These are phyloP conservation scores for Aschersonia sp. DNA, from an alignment of 2,329 filamentous ascomycete genomes.

Conservation along the genomic window DNA sequence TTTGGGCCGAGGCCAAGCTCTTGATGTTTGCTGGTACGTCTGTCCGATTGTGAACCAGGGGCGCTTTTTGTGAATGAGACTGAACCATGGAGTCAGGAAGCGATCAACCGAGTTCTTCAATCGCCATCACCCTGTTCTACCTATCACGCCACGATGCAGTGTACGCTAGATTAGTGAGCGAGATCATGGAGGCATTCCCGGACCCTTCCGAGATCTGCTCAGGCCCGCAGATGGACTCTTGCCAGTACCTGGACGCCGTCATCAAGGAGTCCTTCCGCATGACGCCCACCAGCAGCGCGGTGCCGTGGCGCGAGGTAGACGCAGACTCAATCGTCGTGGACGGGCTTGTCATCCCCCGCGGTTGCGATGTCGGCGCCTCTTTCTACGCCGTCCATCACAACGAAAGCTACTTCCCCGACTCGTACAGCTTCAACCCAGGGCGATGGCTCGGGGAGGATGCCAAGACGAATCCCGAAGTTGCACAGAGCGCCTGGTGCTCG, in stretches of 20 bases:
- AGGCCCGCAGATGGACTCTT: neutral
- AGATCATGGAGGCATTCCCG: neutral
- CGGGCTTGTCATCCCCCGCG: neutral
- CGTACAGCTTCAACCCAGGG: neutral
- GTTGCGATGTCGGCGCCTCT: neutral
- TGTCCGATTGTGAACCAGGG: neutral
- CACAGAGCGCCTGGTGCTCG: neutral
- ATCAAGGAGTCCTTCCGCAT: neutral
- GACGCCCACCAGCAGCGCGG: neutral
- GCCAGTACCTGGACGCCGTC: neutral
- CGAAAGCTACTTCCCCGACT: neutral
- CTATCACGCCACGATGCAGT: neutral
- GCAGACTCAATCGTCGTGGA: neutral
- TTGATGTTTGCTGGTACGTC: neutral
- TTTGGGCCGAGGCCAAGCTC: neutral
- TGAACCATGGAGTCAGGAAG: neutral
- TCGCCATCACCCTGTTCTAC: neutral
- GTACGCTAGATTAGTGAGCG: neutral
- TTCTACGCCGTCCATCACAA: neutral
- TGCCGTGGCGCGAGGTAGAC: neutral
- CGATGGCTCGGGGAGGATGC: neutral
- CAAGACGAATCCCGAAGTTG: neutral
- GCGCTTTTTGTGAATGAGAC: neutral
- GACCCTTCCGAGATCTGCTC: neutral
- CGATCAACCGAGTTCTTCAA: neutral